Evolutionary conservation across 2,329 filamentous ascomycete genomes (phyloP), one percentile per base, ranked within the genome.

Genomic region (Ascocoryne sarcoides): DNA sequence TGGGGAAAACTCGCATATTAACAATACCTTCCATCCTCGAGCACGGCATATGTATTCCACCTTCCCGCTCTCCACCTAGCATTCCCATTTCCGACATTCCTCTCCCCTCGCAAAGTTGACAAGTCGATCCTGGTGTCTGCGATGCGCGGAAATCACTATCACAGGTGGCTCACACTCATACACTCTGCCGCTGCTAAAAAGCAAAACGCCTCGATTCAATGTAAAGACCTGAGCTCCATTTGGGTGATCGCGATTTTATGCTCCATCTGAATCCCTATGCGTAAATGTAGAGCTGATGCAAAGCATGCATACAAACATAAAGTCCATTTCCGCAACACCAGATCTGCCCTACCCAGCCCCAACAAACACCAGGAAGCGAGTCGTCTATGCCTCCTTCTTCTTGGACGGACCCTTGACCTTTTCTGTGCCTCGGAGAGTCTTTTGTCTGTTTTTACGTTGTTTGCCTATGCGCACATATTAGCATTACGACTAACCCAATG

Each of bases 371-470:
- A 52, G 43, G 38, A 44, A 49, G 43, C 39, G 54, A 58, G 37
- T 51, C 66, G 67, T 70, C 74, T 86, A 87, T 78, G 84, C 81
- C 72, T 86, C 86, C 84, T 95, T 94, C 81, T 93, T 92, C 71
- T 84, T 79, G 75, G 82, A 80, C 66, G 82, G 82, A 69, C 88
- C 88, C 86, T 95, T 95, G 77, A 82, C 81, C 87, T 98, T 98
- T 64, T 88, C 90, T 62, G 87, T 94, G 68, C 92, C 92, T 61
- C 92, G 85, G 70, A 95, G 84, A 67, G 90, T 92, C 88, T 98
- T 96, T 73, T 85, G 81, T 70, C 90, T 82, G 86, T 98, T 98
- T 87, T 98, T 98, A 77, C 92, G 85, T 77, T 96, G 92, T 80
- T 98, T 98, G 83, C 90, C 90, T 96, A 71, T 45, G 44, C 16